Conservation (phyloP, 1,139 yeast species). For the Komagataea norvegica region DNA sequence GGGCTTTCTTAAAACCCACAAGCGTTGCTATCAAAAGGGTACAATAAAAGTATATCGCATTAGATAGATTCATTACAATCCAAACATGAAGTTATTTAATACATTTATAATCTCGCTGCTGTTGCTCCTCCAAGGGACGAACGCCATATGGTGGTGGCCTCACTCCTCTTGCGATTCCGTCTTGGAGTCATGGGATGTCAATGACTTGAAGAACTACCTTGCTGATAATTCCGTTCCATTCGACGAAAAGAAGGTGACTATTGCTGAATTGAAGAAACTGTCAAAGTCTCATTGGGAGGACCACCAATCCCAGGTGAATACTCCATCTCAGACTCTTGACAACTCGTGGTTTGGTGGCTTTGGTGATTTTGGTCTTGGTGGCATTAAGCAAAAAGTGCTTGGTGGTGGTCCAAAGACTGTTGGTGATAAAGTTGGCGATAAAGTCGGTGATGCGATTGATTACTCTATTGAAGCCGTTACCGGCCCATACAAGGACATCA, state of each 20-base stretch:
- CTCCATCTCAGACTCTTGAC: no score
- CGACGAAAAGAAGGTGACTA: conserved; percentile 24
- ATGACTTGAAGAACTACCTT: conserved; percentile 32
- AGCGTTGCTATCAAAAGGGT: no score
- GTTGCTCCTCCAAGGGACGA: no score
- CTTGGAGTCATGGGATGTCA: conserved; percentile 28
- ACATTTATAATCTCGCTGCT: no score
- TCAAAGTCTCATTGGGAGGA: conserved; percentile 34
- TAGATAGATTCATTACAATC: no score
- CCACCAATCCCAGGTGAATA: conserved; percentile 11
- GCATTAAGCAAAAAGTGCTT: conserved; percentile 5
- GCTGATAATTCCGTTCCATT: conserved; percentile 32
- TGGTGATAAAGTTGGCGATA: background rate
- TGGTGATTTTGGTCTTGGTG: conserved; percentile 1
- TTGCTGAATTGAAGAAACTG: conserved; percentile 34
- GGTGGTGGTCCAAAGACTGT: conserved; percentile 2
- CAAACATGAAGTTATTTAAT: no score
- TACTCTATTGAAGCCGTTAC: background rate
- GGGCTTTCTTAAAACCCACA: no score
- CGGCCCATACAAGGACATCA: conserved; percentile 16
- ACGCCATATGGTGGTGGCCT: conserved; percentile 1
- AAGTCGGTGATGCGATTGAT: background rate
- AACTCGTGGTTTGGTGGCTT: conserved; percentile 6
- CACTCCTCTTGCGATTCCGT: conserved; percentile 1
- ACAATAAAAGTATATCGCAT: no score